These are phyloP conservation scores for Erysiphe pulchra DNA, from an alignment of 2,329 filamentous ascomycete genomes.

Conservation along the genomic window DNA sequence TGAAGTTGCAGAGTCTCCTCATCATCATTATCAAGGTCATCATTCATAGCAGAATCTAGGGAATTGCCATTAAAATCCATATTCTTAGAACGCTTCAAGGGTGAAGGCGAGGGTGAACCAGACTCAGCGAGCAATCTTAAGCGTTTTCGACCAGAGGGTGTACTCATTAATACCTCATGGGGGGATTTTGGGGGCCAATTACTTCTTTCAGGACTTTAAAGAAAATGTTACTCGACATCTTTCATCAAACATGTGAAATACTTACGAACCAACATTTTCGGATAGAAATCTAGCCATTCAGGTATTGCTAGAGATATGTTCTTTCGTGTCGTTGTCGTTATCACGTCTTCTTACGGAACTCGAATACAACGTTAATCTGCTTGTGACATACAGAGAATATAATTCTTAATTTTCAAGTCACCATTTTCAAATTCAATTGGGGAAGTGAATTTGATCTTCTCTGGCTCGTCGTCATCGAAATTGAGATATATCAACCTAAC, in stretches of 20 bases:
- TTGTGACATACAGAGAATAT: no score
- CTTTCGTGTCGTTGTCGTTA: no score
- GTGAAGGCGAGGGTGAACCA: slow-evolving; percentile 42
- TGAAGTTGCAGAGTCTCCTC: slow-evolving; percentile 76
- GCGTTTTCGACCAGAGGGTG: slow-evolving; percentile 56
- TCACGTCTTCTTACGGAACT: no score
- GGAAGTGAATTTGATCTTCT: no score
- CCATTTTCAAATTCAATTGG: no score
- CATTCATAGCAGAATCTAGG: slow-evolving; percentile 5
- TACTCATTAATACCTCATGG: slow-evolving; percentile 34
- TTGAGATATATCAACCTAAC: no score
- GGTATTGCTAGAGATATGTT: no score
- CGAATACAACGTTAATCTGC: no score
- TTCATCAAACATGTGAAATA: neutral
- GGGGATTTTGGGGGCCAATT: slow-evolving; percentile 40
- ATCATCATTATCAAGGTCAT: slow-evolving; percentile 47
- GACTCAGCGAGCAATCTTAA: slow-evolving; percentile 42
- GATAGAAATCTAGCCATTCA: no score
- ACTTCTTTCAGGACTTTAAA: neutral
- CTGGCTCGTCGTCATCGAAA: no score
- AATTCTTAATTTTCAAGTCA: no score
- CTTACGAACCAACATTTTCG: no score
- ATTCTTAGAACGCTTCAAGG: slow-evolving; percentile 20
- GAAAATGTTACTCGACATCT: neutral
- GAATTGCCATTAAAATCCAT: slow-evolving; percentile 1